Evolutionary conservation across 1,284 basidiomycete genomes (phyloP), one percentile per base, ranked within the genome.

Genomic region (Lignosus rhinocerotis): DNA sequence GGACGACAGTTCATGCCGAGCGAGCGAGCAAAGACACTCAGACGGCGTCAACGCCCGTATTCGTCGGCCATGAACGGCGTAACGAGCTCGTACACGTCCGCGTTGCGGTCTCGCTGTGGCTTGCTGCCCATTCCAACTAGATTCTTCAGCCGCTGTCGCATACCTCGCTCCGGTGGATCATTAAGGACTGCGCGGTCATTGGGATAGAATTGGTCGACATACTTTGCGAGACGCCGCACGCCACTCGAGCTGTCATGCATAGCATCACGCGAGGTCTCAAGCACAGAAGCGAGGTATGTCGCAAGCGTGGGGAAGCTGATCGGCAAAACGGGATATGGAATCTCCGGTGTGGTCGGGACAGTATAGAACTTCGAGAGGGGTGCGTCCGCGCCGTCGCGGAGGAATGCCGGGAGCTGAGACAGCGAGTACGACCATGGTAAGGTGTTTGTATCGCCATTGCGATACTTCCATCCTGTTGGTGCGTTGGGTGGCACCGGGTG

Each of bases 21-120:
- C 25, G 25, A 4, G 25, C 25, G 25, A 25, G 25, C 25, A 25
- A 25, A 25, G 25, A 25, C 25, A 25, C 25, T 25, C 25, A 25
- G 25, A 25, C 25, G 2, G n/a, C 6, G 31, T 64, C 58, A 64
- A 34, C 45, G 63, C 11, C 63, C 63, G 43, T 55, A 56, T 17
- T 75, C 73, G 48, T 77, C 76, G 42, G 75, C 65, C 21, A 75
- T 67, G 70, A 92, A 92, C 0, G 90, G 90, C 31, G 90, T 92
- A 54, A 92, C 88, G 16, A 91, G 79, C 51, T 90, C 87, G 62
- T 85, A 92, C 12, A 84, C 86, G 59, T 91, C 88, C 65, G 88
- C 87, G 66, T 92, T 92, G 62, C 78, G 79, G 63, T 77, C 74
- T 59, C 78, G 75, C 54, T 64, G 51, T 44, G 75, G 73, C 62